Evolutionary conservation across 345 rosid genomes (phyloP).

Genomic region (Rhodomyrtus tomentosa): DNA sequence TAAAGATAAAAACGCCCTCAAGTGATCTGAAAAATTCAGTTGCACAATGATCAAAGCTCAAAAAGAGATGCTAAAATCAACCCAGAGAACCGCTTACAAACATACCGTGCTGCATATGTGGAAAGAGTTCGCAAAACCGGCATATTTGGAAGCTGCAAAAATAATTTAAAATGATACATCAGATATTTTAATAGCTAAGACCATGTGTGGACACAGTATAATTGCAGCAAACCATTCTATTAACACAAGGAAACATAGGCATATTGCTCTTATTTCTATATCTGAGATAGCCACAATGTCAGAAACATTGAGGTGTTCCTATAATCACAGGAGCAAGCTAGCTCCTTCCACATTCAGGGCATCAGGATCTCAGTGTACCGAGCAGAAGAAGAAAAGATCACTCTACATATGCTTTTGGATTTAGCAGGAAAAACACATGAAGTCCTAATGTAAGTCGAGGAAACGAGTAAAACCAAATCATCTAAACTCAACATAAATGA

Average conservation of each 20-base stretch:
- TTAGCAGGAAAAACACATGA: not conserved
- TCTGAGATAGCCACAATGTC: not conserved
- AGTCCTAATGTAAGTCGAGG: not conserved
- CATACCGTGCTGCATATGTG: constrained; percentile 41
- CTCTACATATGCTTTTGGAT: not conserved
- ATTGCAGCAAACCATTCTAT: not conserved
- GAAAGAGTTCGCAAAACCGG: constrained; percentile 39
- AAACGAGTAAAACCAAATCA: not conserved
- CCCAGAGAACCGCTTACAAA: not conserved
- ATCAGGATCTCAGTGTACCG: not conserved
- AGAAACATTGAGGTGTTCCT: not conserved
- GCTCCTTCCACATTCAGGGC: not conserved
- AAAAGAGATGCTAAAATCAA: not conserved
- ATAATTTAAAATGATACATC: not conserved
- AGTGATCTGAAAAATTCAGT: not conserved
- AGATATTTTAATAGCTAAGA: not conserved
- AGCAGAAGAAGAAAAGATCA: not conserved
- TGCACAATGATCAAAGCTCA: not conserved
- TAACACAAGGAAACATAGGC: not conserved
- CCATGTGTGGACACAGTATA: not conserved
- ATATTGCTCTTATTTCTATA: not conserved
- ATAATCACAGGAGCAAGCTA: not conserved
- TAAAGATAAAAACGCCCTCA: not conserved
- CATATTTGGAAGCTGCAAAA: constrained; percentile 58
- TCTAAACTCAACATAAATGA: not conserved